Evolutionary conservation across 192 early-diverging fungal genomes (phyloP).

Genomic region (Backusella mclennaniae): DNA sequence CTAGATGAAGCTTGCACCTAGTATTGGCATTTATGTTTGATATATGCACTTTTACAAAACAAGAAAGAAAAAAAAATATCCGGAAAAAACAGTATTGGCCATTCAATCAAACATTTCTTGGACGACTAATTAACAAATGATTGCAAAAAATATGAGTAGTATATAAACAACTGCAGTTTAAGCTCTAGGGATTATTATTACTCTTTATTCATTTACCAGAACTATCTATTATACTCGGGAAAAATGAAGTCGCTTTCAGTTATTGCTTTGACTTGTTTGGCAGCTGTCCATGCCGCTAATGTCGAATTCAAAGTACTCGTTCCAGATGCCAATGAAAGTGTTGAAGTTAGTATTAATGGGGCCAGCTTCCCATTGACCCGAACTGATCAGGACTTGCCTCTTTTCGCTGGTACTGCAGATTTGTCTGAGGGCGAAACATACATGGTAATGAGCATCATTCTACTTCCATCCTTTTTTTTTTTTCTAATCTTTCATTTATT

Average conservation of each 20-base stretch:
- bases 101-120: not conserved
- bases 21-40: not conserved
- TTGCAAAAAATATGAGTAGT: not conserved
- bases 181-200: not conserved
- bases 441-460: not conserved
- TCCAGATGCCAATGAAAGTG: slow-evolving; percentile 25
- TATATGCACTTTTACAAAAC: not conserved
- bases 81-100: not conserved
- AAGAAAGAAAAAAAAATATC: too few relatives aligned
- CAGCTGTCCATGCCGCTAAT: slow-evolving; percentile 29
- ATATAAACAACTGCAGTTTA: slow-evolving; percentile 1
- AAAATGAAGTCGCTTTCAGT: slow-evolving; percentile 11
- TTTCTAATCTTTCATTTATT: not conserved
- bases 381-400: not conserved
- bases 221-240: not conserved
- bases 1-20: not conserved
- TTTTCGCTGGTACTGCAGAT: not conserved
- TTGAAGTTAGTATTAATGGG: slow-evolving; percentile 23
- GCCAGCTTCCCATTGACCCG: slow-evolving; percentile 12
- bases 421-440: not conserved
- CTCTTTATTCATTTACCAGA: not conserved
- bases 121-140: not conserved
- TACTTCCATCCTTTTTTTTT: not conserved
- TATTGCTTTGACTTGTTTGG: slow-evolving; percentile 20
- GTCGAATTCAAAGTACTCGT: slow-evolving; percentile 38